phyloP scores from a whole-genome alignment of 306 rosid genomes.

The Quercus gilva region DNA sequence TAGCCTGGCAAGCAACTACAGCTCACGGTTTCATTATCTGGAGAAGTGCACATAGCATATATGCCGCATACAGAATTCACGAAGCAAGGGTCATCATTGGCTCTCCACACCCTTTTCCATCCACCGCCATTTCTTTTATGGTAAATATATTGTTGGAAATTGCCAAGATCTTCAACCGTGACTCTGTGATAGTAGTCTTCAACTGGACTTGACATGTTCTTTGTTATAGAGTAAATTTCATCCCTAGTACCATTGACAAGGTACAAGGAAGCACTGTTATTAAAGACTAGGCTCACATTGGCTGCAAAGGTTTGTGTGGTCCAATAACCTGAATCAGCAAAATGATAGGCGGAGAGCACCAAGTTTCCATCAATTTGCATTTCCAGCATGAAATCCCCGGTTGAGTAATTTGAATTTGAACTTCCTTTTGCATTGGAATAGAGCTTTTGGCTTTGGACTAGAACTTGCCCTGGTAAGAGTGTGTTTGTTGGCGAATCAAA shows the following conservation, averaged over 20 bases:
- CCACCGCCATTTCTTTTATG: slow-evolving; percentile 22
- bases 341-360: slow-evolving; percentile 20
- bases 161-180: slow-evolving; percentile 31
- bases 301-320: background rate
- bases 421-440: slow-evolving; percentile 21
- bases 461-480: slow-evolving; percentile 21
- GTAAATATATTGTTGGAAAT: slow-evolving; percentile 31
- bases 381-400: slow-evolving; percentile 3
- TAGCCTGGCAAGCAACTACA: slow-evolving; percentile 30
- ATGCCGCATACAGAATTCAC: slow-evolving; percentile 26
- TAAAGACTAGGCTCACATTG: slow-evolving; percentile 12
- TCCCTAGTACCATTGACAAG: background rate
- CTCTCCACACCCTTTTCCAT: slow-evolving; percentile 37
- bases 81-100: slow-evolving; percentile 27
- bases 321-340: slow-evolving; percentile 26
- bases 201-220: slow-evolving; percentile 14
- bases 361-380: slow-evolving; percentile 23
- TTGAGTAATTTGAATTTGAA: slow-evolving; percentile 22
- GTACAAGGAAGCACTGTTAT: slow-evolving; percentile 10
- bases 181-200: slow-evolving; percentile 31
- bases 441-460: background rate
- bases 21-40: slow-evolving; percentile 23
- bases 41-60: slow-evolving; percentile 30
- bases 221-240: background rate
- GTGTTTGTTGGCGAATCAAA: slow-evolving; percentile 18